Evolutionary conservation across 805 yeast species (phyloP).

Genomic region (Sugiyamaella chiloensis): DNA sequence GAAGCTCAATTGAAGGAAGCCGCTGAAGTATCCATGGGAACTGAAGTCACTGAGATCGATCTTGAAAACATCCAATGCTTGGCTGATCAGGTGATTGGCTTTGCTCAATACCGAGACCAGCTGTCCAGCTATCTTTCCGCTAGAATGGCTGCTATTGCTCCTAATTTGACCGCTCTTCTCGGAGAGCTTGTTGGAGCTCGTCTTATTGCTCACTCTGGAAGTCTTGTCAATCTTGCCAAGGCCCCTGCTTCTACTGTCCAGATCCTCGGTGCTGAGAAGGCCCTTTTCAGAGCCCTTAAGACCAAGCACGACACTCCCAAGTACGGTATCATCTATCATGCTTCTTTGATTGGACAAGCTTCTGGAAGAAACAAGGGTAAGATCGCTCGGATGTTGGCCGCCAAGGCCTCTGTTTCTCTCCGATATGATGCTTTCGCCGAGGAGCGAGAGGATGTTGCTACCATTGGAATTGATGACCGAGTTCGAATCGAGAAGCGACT

Average conservation of each 20-base stretch:
- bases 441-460: slow-evolving; percentile 88
- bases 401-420: slow-evolving; percentile 94
- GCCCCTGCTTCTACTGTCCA: slow-evolving; percentile 99
- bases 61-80: slow-evolving; percentile 81
- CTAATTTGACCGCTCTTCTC: slow-evolving; percentile 89
- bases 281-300: slow-evolving; percentile 95
- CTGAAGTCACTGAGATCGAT: slow-evolving; percentile 92
- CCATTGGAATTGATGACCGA: slow-evolving; percentile 86
- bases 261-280: slow-evolving; percentile 98
- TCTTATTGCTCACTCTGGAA: slow-evolving; percentile 95
- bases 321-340: slow-evolving; percentile 95
- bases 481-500: slow-evolving; percentile 92
- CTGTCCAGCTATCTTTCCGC: slow-evolving; percentile 84
- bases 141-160: slow-evolving; percentile 99
- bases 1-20: slow-evolving; percentile 83
- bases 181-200: slow-evolving; percentile 99
- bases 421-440: slow-evolving; percentile 97
- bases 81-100: slow-evolving; percentile 95
- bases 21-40: slow-evolving; percentile 99
- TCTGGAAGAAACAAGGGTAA: slow-evolving; percentile 98
- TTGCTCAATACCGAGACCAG: slow-evolving; percentile 95
- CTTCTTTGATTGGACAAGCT: slow-evolving; percentile 96
- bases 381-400: slow-evolving; percentile 97
- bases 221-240: slow-evolving; percentile 89
- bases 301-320: slow-evolving; percentile 99